These are phyloP conservation scores for Brettanomyces bruxellensis DNA, from an alignment of 805 yeast species.

Conservation along the genomic window DNA sequence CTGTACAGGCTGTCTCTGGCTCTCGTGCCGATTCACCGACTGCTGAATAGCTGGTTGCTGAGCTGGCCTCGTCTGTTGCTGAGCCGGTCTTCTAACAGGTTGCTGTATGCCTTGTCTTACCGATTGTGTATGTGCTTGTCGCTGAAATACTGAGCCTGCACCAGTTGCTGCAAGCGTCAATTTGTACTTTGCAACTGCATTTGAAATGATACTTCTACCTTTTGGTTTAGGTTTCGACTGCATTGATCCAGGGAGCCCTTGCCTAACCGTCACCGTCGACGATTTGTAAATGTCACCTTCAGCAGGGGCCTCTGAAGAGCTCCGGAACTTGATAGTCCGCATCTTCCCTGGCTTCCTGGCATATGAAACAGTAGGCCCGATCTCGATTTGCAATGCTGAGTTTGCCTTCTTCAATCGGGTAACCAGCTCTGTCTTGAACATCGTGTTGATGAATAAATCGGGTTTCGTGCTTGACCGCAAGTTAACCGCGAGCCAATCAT, in stretches of 20 bases:
- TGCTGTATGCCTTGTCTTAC: neutral
- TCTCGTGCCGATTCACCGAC: neutral
- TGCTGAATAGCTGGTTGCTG: constrained; percentile 3
- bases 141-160: constrained; percentile 6
- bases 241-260: constrained; percentile 70
- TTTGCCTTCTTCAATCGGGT: constrained; percentile 62
- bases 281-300: constrained; percentile 78
- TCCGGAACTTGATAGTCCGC: constrained; percentile 62
- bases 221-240: constrained; percentile 70
- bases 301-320: constrained; percentile 54
- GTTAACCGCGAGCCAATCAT: constrained; percentile 83
- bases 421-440: constrained; percentile 82
- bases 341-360: constrained; percentile 83
- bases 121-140: constrained; percentile 3
- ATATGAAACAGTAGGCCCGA: constrained; percentile 69
- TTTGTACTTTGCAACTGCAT: constrained; percentile 5
- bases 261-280: constrained; percentile 70
- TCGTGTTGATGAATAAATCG: constrained; percentile 72
- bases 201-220: constrained; percentile 25
- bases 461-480: constrained; percentile 50
- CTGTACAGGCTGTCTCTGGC: constrained; percentile 3
- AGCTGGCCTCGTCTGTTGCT: constrained; percentile 1
- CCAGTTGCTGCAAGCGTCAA: constrained; percentile 15
- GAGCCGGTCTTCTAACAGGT: neutral
- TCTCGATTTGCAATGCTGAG: constrained; percentile 46